Conservation (phyloP, 148 eudicot species). For the Silene conica region DNA sequence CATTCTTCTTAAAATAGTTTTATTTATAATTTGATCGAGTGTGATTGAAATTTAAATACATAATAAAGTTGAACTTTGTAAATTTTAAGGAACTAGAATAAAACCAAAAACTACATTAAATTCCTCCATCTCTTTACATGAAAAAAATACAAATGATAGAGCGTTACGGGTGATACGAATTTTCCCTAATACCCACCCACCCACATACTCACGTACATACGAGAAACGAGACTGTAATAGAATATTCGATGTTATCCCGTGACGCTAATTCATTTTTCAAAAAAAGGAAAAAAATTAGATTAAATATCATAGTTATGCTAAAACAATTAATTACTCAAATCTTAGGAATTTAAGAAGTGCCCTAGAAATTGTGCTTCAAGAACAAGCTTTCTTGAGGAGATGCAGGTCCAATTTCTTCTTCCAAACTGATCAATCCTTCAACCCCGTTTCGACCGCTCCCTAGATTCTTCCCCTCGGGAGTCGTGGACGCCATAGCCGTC, state of each 20-base stretch:
- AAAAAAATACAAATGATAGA: neutral
- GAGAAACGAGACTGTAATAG: neutral
- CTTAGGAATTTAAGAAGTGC: neutral
- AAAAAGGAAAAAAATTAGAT: conserved; percentile 16
- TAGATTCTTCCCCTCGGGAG: conserved; percentile 27
- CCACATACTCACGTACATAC: neutral
- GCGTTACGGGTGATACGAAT: neutral
- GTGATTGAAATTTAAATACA: neutral
- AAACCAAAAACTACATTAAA: conserved; percentile 2
- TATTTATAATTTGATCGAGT: no score
- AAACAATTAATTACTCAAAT: conserved; percentile 16
- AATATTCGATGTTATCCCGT: neutral
- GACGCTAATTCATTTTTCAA: neutral
- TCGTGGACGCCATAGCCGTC: conserved; percentile 9
- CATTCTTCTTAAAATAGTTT: no score
- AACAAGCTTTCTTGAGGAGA: conserved; percentile 84
- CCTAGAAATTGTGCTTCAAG: conserved; percentile 80
- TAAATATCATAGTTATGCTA: conserved; percentile 19
- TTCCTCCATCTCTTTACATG: conserved; percentile 15
- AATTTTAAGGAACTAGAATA: neutral
- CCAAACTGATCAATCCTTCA: conserved; percentile 74
- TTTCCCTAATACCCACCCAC: neutral
- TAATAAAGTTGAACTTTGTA: conserved; percentile 12
- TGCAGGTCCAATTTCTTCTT: conserved; percentile 93
- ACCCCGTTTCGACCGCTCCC: conserved; percentile 40